Conservation (phyloP, 192 early-diverging fungal species). For the Linnemannia zychae region DNA sequence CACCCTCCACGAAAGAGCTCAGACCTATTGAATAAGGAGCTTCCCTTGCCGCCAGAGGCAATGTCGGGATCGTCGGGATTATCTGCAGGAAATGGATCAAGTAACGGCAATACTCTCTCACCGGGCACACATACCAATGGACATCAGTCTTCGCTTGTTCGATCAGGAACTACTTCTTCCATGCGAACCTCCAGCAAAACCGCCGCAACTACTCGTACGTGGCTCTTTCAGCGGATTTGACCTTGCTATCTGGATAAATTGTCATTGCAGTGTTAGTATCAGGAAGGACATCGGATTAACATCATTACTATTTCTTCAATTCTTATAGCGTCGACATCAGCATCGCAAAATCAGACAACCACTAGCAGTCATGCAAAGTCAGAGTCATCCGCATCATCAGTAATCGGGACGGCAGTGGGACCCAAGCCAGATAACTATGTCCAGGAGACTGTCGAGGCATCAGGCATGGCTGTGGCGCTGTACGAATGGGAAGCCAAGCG, state of each 20-base stretch:
- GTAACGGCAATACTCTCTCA: not conserved
- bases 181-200: constrained; percentile 45
- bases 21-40: constrained; percentile 47
- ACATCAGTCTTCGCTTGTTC: constrained; percentile 19
- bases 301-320: not conserved
- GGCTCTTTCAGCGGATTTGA: too few species aligned
- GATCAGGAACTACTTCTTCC: constrained; percentile 40
- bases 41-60: constrained; percentile 41
- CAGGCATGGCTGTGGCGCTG: constrained; percentile 66
- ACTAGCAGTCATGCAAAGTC: not conserved
- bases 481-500: constrained; percentile 72
- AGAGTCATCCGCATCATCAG: constrained; percentile 7
- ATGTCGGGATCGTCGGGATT: constrained; percentile 23
- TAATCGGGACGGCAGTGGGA: not conserved
- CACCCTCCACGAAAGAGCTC: constrained; percentile 49
- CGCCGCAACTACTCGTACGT: constrained; percentile 7
- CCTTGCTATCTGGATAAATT: too few species aligned
- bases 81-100: constrained; percentile 4
- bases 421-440: constrained; percentile 41
- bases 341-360: constrained; percentile 10
- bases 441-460: constrained; percentile 56
- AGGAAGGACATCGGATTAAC: not conserved
- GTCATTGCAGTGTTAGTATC: too few species aligned
- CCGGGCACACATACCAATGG: constrained; percentile 3
- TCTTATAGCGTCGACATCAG: not conserved